Percentiles rank a stretch among this genome's conserved stretches.
These are phyloP conservation scores for Tympanopsis confertula DNA, from an alignment of 2,329 filamentous ascomycete genomes.

Conservation along the genomic window DNA sequence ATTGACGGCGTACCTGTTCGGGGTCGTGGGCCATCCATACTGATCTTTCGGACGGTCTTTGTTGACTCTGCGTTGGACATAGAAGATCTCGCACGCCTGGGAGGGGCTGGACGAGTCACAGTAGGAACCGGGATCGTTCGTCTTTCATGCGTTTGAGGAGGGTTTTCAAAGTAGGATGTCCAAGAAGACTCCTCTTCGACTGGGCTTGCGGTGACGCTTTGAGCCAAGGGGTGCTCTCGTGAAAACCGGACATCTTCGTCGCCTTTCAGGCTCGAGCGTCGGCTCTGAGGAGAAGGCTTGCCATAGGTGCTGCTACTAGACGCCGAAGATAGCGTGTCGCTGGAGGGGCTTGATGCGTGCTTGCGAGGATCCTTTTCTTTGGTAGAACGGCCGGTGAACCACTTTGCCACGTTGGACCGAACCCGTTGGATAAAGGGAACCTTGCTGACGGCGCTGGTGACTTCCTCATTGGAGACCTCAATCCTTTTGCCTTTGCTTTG, in stretches of 20 bases:
- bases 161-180: slow-evolving; percentile 22
- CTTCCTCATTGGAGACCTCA: slow-evolving; percentile 54
- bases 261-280: background rate
- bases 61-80: background rate
- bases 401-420: slow-evolving; percentile 32
- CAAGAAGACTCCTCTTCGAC: slow-evolving; percentile 12
- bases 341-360: background rate
- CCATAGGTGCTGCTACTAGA: background rate
- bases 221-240: background rate
- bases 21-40: too few species aligned
- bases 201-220: background rate
- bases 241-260: background rate
- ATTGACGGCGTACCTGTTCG: slow-evolving; percentile 10
- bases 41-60: background rate
- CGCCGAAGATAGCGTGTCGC: background rate
- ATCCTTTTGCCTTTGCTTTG: slow-evolving; percentile 51
- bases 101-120: background rate
- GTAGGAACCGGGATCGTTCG: too few species aligned
- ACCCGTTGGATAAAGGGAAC: slow-evolving; percentile 50
- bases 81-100: background rate
- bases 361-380: background rate
- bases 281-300: background rate
- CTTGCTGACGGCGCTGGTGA: slow-evolving; percentile 54
- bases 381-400: background rate
- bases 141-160: background rate